Evolutionary conservation across 2,329 filamentous ascomycete genomes (phyloP), one percentile per base, ranked within the genome.

Genomic region (Penicillium brevicompactum): DNA sequence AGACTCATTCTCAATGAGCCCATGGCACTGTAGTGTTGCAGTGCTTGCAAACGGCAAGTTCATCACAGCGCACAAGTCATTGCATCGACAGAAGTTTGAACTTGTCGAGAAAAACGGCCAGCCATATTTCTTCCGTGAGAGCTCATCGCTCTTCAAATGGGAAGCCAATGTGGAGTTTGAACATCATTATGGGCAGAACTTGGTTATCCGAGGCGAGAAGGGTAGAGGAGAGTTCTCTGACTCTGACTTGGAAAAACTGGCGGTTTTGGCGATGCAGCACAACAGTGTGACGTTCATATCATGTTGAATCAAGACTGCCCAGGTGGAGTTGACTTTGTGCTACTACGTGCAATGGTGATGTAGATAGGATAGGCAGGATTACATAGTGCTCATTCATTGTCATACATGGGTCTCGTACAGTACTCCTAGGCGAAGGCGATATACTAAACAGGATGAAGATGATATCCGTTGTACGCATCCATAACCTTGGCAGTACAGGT

Each of bases 21-120:
- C 52, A 7, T 55, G 52, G 52, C 52, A 55, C 24, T 55, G 52
- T 32, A 55, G 52, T 42, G n/a, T 55, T 9, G 52, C 52, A 27
- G 52, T 55, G 21, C 50, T 27, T 18, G 10, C 14, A 3, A 8
- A 49, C 7, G 52, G 52, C 1, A 45, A 43, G 24, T 55, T 55
- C 14, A 46, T 46, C n/a, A 55, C 52, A n/a, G 52, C 52, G n/a
- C 52, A 55, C 24, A 44, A 51, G 21, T 45, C 52, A 11, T 18
- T 18, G 13, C 52, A 51, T 34, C 46, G 52, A 13, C 41, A 46
- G 27, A 51, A 41, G 4, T 55, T 34, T 30, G 52, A 55, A 10
- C 47, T 51, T 14, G 30, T 55, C 27, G 30, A 46, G 8, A 51
- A 30, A 18, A 40, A 46, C 10, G 34, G 27, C 6, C 52, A 42